These are phyloP conservation scores for Monosporozyma siamensis DNA, from an alignment of 805 yeast species.

Conservation along the genomic window DNA sequence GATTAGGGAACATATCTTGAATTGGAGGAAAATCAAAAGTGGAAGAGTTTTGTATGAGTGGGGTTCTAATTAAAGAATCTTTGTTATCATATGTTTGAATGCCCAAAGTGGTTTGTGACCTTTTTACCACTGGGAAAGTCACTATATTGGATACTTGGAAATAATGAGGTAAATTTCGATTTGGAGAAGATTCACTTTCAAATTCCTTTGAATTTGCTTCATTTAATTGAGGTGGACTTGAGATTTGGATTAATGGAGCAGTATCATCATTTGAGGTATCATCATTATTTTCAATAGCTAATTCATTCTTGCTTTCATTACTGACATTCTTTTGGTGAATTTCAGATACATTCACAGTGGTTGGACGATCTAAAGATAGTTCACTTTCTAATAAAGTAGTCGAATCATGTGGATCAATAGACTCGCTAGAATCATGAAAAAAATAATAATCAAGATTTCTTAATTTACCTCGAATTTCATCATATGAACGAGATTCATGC, in stretches of 20 bases:
- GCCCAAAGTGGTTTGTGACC: conserved; percentile 15
- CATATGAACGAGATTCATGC: conserved; percentile 27
- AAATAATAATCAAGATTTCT: conserved; percentile 13
- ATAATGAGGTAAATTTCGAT: neutral
- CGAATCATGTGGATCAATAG: neutral
- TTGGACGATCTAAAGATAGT: neutral
- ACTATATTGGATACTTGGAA: neutral
- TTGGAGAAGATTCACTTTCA: neutral
- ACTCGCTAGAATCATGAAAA: conserved; percentile 1
- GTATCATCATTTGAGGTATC: neutral
- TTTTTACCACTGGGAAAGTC: neutral
- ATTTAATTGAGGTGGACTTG: neutral
- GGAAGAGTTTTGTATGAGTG: neutral
- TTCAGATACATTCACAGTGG: neutral
- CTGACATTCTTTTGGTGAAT: neutral
- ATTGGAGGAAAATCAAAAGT: neutral
- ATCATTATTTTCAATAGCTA: conserved; percentile 1
- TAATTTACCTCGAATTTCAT: conserved; percentile 17
- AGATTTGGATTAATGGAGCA: neutral
- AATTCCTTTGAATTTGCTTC: neutral
- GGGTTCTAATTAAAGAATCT: neutral
- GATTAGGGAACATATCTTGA: neutral
- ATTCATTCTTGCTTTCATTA: neutral
- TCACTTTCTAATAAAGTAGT: neutral
- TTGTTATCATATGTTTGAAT: conserved; percentile 3